phyloP scores from a whole-genome alignment of 2,329 filamentous ascomycete species.

The Ascochyta lentis region DNA sequence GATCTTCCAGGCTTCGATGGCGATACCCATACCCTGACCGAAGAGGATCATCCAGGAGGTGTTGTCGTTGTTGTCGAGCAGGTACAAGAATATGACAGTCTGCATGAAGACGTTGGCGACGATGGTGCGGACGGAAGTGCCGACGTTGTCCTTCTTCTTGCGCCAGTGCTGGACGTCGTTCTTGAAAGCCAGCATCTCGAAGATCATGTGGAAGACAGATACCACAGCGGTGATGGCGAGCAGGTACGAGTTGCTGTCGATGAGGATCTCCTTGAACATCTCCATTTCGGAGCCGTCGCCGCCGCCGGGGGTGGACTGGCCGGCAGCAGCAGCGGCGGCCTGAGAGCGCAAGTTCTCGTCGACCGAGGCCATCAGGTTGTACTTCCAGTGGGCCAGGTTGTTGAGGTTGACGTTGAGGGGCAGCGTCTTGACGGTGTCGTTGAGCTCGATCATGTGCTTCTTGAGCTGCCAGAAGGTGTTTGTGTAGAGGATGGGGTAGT shows the following conservation, averaged over 20 bases:
- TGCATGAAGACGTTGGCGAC: constrained; percentile 99
- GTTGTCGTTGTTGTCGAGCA: constrained; percentile 96
- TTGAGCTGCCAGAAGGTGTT: constrained; percentile 98
- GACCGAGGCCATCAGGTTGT: constrained; percentile 80
- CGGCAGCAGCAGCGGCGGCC: constrained; percentile 76
- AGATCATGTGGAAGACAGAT: constrained; percentile 88
- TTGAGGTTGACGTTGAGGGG: constrained; percentile 84
- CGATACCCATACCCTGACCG: constrained; percentile 84
- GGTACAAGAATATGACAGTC: constrained; percentile 90
- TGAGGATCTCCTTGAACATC: constrained; percentile 93
- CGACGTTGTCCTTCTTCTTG: constrained; percentile 99
- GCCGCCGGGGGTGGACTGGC: constrained; percentile 72
- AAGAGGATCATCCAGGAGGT: constrained; percentile 99
- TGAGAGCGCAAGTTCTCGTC: constrained; percentile 88
- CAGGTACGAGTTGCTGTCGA: constrained; percentile 93
- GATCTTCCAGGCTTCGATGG: constrained; percentile 89
- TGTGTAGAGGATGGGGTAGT: constrained; percentile 85
- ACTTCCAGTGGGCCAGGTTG: constrained; percentile 87
- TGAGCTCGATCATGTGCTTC: constrained; percentile 88
- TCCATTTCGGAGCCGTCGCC: constrained; percentile 95
- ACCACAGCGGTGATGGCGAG: constrained; percentile 84
- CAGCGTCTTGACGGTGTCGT: constrained; percentile 82
- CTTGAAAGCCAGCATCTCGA: constrained; percentile 95
- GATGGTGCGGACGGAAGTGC: constrained; percentile 94
- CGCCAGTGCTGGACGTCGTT: constrained; percentile 97